Percentiles rank a stretch among this genome's conserved stretches.
Evolutionary conservation across 345 rosid genomes (phyloP).

Genomic region (Eucalyptus virginea): DNA sequence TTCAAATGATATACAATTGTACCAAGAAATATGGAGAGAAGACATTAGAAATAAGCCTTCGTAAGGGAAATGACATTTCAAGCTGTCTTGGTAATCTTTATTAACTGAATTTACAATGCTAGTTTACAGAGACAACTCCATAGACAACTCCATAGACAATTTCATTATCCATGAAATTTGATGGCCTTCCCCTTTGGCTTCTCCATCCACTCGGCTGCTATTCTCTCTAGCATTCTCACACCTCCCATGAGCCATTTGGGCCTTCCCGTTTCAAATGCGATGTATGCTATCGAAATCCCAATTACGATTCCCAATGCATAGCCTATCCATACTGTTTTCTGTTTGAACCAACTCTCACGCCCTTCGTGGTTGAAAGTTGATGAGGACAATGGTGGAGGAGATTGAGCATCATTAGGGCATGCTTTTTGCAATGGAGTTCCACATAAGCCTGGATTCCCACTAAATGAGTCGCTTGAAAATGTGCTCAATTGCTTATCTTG

Average conservation of each 20-base stretch:
- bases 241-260: not conserved
- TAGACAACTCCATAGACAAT: too few relatives aligned
- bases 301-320: not conserved
- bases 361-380: not conserved
- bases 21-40: not conserved
- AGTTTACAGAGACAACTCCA: not conserved
- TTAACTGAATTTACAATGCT: not conserved
- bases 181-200: not conserved
- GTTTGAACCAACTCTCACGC: not conserved
- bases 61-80: not conserved
- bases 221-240: not conserved
- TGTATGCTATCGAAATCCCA: not conserved
- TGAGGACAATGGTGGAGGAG: not conserved
- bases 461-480: not conserved
- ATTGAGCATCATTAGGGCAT: accelerated
- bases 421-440: not conserved
- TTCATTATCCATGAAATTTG: not conserved
- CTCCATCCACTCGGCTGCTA: not conserved
- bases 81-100: accelerated
- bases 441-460: not conserved
- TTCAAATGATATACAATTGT: not conserved
- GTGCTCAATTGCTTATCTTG: not conserved
- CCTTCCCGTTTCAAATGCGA: not conserved
- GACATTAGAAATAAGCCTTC: not conserved
- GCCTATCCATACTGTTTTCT: not conserved